Evolutionary conservation across 257 asterid genomes (phyloP).

Genomic region (Scutellaria galericulata): DNA sequence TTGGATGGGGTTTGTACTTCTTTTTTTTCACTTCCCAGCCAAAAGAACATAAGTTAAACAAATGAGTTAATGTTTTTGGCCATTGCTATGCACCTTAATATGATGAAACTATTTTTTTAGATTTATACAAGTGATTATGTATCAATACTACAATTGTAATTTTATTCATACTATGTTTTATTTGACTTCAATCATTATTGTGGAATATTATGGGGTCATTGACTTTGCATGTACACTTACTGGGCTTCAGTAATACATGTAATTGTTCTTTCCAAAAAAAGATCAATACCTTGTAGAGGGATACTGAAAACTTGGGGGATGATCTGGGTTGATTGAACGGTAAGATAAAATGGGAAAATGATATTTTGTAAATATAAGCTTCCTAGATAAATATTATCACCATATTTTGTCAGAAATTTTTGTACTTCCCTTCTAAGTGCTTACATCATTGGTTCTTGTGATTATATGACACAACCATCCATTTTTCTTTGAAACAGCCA

Average conservation of each 20-base stretch:
- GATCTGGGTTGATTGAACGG: background rate
- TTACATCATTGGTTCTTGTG: slow-evolving; percentile 26
- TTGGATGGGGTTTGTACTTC: too few species aligned
- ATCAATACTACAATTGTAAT: too few species aligned
- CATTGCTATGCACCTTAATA: too few species aligned
- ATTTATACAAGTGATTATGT: too few species aligned
- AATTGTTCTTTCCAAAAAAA: slow-evolving; percentile 2
- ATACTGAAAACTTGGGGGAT: slow-evolving; percentile 21
- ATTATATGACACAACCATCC: slow-evolving; percentile 49
- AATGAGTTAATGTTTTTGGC: too few species aligned
- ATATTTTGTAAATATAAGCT: background rate
- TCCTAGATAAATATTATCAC: slow-evolving; percentile 16
- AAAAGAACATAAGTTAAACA: too few species aligned
- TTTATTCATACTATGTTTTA: background rate
- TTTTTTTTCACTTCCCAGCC: too few species aligned
- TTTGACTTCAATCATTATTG: slow-evolving; percentile 13
- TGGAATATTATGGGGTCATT: background rate
- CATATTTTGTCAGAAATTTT: slow-evolving; percentile 4
- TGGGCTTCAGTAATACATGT: slow-evolving; percentile 5
- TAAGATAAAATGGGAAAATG: background rate
- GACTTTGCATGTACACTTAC: background rate
- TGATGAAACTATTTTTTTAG: too few species aligned
- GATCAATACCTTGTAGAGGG: slow-evolving; percentile 4
- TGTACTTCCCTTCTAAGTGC: slow-evolving; percentile 16
- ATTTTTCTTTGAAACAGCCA: slow-evolving; percentile 82